Evolutionary conservation across 176 grass and related monocot species (phyloP).

Genomic region (Ananas comosus): DNA sequence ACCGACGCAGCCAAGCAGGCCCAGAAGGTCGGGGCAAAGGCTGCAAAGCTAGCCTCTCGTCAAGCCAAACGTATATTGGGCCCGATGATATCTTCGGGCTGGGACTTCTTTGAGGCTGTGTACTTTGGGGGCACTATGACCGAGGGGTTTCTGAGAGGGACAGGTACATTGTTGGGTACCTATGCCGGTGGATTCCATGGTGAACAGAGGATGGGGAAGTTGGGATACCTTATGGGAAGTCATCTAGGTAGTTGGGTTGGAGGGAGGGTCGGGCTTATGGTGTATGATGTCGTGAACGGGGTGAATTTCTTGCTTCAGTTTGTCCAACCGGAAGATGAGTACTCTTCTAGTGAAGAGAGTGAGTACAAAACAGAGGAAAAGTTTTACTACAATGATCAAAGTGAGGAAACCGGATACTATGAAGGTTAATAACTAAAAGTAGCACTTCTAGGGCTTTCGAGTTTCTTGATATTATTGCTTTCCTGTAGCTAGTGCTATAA

Average conservation of each 20-base stretch:
- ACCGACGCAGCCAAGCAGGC: constrained; percentile 70
- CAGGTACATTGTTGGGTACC: constrained; percentile 80
- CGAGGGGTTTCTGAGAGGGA: constrained; percentile 78
- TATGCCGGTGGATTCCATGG: constrained; percentile 78
- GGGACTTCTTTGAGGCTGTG: constrained; percentile 99
- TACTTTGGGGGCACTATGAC: constrained; percentile 85
- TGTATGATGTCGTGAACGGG: constrained; percentile 80
- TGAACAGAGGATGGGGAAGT: constrained; percentile 69
- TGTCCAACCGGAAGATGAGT: constrained; percentile 31
- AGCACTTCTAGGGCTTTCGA: constrained; percentile 36
- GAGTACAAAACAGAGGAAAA: constrained; percentile 26
- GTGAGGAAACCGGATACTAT: constrained; percentile 23
- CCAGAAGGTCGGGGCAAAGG: constrained; percentile 70
- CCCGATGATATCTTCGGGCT: constrained; percentile 81
- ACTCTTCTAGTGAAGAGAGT: constrained; percentile 16
- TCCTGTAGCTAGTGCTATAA: no score
- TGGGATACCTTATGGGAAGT: constrained; percentile 87
- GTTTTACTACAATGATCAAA: not conserved
- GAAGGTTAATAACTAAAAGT: constrained; percentile 26
- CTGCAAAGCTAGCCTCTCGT: constrained; percentile 62
- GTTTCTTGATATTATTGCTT: no score
- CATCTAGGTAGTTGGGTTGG: constrained; percentile 94
- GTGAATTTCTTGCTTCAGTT: constrained; percentile 58
- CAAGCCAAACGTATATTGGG: constrained; percentile 90
- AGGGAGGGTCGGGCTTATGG: constrained; percentile 90